Base-by-base conservation (phyloP, 2,329 filamentous ascomycete genomes). In the Diaporthe humulicola region DNA sequence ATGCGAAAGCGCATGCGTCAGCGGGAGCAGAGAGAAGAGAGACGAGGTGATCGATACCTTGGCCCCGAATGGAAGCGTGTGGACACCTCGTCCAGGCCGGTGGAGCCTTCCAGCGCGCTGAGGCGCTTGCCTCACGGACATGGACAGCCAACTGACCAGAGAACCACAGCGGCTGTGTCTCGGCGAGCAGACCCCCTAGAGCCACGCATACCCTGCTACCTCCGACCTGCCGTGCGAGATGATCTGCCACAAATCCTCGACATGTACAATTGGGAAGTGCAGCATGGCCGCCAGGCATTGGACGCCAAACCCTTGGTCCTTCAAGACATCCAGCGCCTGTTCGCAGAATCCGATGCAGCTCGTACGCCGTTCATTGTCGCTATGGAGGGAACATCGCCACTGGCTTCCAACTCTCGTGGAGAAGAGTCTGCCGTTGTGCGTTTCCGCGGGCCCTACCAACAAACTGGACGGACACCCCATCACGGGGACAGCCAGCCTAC, bases 251-350 rank as follows among this genome's bases (percentile, higher is more conserved):
- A 72, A 7, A 52, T 74, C 4, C 38, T 75, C 17, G 64, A 73
- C 3, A 77, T 77, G 28, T 77, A 77, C 73, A 77, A 77, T 36
- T 74, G 70, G 73, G 77, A 77, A 67, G 77, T 77, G 28, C 30
- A 30, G 17, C 45, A 74, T 36, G 77, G 77, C 10, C 64, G n/a
- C 10, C 75, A 77, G 48, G 77, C 77, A 22, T 30, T 73, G 66
- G 75, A 77, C 28, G 70, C 66, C 28, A 36, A 69, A 54, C 71
- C 64, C 25, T 56, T 77, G 17, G 9, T 15, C 15, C n/a, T 74
- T 19, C 19, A 28, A 22, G 71, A 74, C 30, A 64, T 77, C 19
- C 48, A 73, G 1, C 22, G 48, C 5, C 38, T 77, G 28, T 70
- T 77, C 30, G 10, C n/a, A 7, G 48, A 64, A 25, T 75, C 74